Base-by-base conservation (phyloP, 202 grass and related monocot genomes). In the Panicum hallii region DNA sequence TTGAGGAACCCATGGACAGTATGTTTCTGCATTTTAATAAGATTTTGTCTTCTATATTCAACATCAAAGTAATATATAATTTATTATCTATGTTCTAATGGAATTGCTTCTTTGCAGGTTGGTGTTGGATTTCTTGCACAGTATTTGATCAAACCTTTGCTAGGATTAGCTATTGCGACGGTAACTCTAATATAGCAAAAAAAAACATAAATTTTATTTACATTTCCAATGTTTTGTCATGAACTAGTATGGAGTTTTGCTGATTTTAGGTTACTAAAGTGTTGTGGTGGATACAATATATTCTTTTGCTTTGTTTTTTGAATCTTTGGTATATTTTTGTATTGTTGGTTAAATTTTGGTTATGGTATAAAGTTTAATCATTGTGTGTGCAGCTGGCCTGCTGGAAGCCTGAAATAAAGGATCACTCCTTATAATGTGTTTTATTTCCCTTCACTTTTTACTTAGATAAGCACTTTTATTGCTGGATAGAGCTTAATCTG, bases 1-100 rank as follows among this genome's bases (percentile, higher is more conserved):
- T 52, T 99, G 93, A 91, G 91, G 79, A 99, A 99, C 82, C 97
- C 97, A 84, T 96, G 97, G 93, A 99, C 97, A 41, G 97, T 96
- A 92, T 86, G 91, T 87, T 79, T 72, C 16, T 89, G 67, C 28
- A 9, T 40, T 71, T 80, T 80, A 45, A 76, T 49, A 9, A 26
- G 4, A 78, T 73, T 17, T 46, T 62, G 48, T 26, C 6, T 26
- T 45, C 53, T 83, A 14, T 79, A 23, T 68, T 28, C 41, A 73
- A 57, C 13, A 56, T 63, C 10, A 34, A 83, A n/a, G 66, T 80
- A 10, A 67, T 83, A 11, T 61, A 68, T 34, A 58, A n/a, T 41
- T 74, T 15, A 53, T 13, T 56, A 79, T 67, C 20, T 76, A 79
- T 57, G 53, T 78, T 83, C 67, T 90, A 62, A 88, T 77, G 72